A percentile compares a stretch with the other conserved stretches of the same genome.
Evolutionary conservation across 306 rosid species (phyloP).

Genomic region (Fragaria vesca): DNA sequence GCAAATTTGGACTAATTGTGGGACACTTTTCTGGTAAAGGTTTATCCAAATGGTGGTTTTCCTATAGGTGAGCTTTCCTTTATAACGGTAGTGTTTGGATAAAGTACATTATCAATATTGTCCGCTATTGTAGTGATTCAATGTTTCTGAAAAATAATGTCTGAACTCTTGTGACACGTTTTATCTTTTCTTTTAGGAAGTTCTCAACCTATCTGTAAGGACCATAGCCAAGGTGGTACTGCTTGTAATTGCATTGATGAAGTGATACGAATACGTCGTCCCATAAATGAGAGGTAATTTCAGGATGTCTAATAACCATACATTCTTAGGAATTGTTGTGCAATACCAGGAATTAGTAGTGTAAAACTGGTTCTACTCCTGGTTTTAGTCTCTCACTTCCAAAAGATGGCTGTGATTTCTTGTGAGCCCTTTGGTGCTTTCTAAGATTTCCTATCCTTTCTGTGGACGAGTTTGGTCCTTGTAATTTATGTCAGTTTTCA

Average conservation of each 20-base stretch:
- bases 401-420: not conserved
- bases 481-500: not conserved
- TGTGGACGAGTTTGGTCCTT: not conserved
- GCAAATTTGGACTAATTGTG: slow-evolving; percentile 45
- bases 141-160: slow-evolving; percentile 9
- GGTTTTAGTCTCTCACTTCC: not conserved
- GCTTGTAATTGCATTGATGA: slow-evolving; percentile 66
- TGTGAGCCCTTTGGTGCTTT: not conserved
- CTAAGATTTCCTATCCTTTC: not conserved
- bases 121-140: slow-evolving; percentile 11
- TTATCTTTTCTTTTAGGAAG: slow-evolving; percentile 44
- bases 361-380: not conserved
- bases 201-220: slow-evolving; percentile 29
- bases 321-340: not conserved
- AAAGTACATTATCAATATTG: not conserved
- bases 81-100: not conserved
- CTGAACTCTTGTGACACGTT: not conserved
- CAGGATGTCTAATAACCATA: slow-evolving; percentile 10
- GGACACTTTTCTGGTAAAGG: slow-evolving; percentile 41
- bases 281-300: slow-evolving; percentile 52
- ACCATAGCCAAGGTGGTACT: slow-evolving; percentile 29
- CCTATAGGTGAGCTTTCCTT: slow-evolving; percentile 54
- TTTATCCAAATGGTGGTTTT: slow-evolving; percentile 54
- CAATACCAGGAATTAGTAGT: slow-evolving; percentile 4
- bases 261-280: slow-evolving; percentile 61